Base-by-base conservation (phyloP, 2,329 filamentous ascomycete species). In the Fusarium secorum region DNA sequence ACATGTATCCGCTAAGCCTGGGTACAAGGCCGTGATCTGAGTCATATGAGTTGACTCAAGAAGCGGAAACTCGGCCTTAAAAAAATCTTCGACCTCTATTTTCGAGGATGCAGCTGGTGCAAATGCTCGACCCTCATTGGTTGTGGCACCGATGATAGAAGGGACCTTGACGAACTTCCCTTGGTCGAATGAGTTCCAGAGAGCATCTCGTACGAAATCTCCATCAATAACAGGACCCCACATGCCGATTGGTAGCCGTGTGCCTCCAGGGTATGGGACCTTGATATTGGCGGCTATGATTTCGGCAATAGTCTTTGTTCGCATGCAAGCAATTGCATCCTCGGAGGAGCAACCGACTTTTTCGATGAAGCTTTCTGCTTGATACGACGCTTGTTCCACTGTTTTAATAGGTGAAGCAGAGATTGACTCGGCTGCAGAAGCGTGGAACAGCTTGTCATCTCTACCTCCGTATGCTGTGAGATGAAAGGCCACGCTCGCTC, bases 401-500 rank as follows among this genome's bases (percentile, higher is more conserved):
- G 83, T 85, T 14, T 85, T 76, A 11, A 85, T 81, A 3, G 83
- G 81, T 1, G 83, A 84, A 39, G 86, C 87, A 0, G 86, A 87
- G 5, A 85, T 82, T 1, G 85, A 86, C 68, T 87, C 83, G 5
- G 82, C 84, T 3, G 83, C 83, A 2, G 81, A 85, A 1, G 82
- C 86, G 62, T 86, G 83, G 74, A 89, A 88, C 5, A 88, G 77
- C 9, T 81, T 79, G 33, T 80, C 80, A 60, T 86, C 79, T 18
- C 79, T 78, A 17, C 85, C 87, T 7, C 83, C 84, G 55, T 86
- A 86, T 0, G 86, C 85, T 4, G 83, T 87, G 45, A 93, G 83
- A 24, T 92, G 89, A 38, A 92, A 83, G 30, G 83, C 86, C 22
- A 93, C 84, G 10, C 89, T 89, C 1, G 84, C 87, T 7, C 84